A percentile compares a stretch with the other conserved stretches of the same genome.
Conservation (phyloP, 1,139 yeast species). For the Taphrina betulina region DNA sequence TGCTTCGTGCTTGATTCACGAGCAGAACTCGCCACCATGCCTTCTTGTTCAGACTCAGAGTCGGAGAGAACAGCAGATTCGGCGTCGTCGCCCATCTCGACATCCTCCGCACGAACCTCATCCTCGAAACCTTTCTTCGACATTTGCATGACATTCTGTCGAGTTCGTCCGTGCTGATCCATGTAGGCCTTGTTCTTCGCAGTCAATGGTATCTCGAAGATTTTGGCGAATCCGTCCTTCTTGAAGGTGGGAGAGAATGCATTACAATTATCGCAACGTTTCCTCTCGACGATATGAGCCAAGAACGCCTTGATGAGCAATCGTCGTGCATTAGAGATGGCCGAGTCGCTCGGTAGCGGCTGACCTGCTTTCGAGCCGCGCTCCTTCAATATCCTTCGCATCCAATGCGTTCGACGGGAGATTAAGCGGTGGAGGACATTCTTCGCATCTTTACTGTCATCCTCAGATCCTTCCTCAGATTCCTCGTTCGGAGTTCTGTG, state of each 20-base stretch:
- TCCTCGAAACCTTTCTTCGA: conserved; percentile 34
- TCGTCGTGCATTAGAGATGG: conserved; percentile 78
- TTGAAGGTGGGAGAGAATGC: conserved; percentile 88
- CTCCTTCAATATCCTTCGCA: conserved; percentile 47
- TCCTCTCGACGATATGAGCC: conserved; percentile 66
- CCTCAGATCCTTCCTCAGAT: conserved; percentile 46
- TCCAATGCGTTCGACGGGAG: conserved; percentile 65
- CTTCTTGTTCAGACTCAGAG: conserved; percentile 40
- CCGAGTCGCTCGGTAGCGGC: conserved; percentile 31
- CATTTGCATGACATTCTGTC: conserved; percentile 33
- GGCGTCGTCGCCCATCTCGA: conserved; percentile 38
- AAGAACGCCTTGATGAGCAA: conserved; percentile 70
- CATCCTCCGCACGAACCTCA: conserved; percentile 28
- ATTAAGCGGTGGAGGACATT: conserved; percentile 45
- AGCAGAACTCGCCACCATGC: conserved; percentile 42
- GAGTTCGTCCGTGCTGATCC: conserved; percentile 35
- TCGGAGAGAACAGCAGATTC: conserved; percentile 35
- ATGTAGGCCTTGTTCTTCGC: conserved; percentile 62
- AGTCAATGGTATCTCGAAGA: conserved; percentile 80
- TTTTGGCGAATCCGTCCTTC: conserved; percentile 90
- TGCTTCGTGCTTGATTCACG: conserved; percentile 66
- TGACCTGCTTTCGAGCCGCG: conserved; percentile 68
- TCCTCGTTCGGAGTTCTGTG: conserved; percentile 41
- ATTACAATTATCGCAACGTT: conserved; percentile 92
- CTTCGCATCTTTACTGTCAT: conserved; percentile 41